Evolutionary conservation across 1,284 basidiomycete genomes (phyloP).

Genomic region (Malassezia dermatis): DNA sequence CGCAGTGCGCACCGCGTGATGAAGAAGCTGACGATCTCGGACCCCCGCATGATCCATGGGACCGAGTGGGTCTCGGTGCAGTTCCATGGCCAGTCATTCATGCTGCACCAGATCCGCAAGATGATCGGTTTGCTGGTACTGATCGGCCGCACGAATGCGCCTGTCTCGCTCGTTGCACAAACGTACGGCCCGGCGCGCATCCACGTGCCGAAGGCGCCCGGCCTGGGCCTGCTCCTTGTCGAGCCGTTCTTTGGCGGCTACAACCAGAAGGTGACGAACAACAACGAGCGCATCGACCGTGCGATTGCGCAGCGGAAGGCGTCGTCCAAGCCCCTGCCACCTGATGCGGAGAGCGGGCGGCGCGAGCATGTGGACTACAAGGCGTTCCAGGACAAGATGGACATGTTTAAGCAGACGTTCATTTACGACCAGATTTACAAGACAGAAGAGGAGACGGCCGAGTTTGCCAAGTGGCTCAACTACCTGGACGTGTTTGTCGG

Average conservation of each 20-base stretch:
- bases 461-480: conserved; percentile 55
- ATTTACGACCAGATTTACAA: conserved; percentile 49
- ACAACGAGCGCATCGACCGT: conserved; percentile 22
- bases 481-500: conserved; percentile 38
- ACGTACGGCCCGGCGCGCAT: conserved; percentile 61
- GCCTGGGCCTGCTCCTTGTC: conserved; percentile 85
- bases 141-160: conserved; percentile 30
- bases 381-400: conserved; percentile 22
- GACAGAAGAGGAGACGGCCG: conserved; percentile 66
- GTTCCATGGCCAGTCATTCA: conserved; percentile 95
- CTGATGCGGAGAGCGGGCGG: conserved; percentile 19
- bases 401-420: conserved; percentile 37
- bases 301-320: conserved; percentile 7
- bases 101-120: conserved; percentile 93
- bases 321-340: conserved; percentile 2
- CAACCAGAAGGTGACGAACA: conserved; percentile 54
- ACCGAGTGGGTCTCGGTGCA: conserved; percentile 91
- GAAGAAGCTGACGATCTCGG: conserved; percentile 34
- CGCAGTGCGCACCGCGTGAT: conserved; percentile 63
- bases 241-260: conserved; percentile 77
- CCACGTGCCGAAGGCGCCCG: conserved; percentile 89
- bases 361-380: conserved; percentile 26
- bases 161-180: conserved; percentile 45
- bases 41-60: conserved; percentile 61
- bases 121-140: conserved; percentile 87